A percentile compares a stretch with the other conserved stretches of the same genome.
Conservation (phyloP, 2,329 filamentous ascomycete species). For the Fusarium stilboides region DNA sequence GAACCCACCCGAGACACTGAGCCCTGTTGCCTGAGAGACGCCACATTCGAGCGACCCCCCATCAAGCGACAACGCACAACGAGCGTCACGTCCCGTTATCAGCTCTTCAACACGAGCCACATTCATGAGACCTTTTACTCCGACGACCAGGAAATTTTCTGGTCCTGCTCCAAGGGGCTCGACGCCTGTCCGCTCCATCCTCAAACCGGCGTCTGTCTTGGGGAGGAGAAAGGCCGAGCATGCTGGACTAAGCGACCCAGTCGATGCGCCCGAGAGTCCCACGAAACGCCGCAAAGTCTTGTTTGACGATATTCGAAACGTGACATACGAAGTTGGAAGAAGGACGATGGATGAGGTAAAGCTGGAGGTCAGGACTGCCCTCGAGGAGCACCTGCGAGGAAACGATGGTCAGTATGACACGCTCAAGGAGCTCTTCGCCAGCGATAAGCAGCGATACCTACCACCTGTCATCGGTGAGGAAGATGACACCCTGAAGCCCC, state of each 20-base stretch:
- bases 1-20: conserved; percentile 22
- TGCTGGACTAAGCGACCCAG: conserved; percentile 59
- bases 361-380: conserved; percentile 67
- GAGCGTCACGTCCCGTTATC: conserved; percentile 24
- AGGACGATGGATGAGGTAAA: conserved; percentile 70
- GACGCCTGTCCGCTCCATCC: conserved; percentile 68
- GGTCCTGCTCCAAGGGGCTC: conserved; percentile 54
- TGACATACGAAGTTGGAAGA: conserved; percentile 68
- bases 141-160: conserved; percentile 54
- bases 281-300: conserved; percentile 71
- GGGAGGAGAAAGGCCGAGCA: conserved; percentile 63
- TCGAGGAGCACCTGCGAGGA: conserved; percentile 70
- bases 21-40: conserved; percentile 50
- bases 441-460: conserved; percentile 62
- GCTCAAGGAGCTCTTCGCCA: conserved; percentile 72
- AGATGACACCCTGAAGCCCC: conserved; percentile 65
- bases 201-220: conserved; percentile 64
- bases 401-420: conserved; percentile 73
- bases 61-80: conserved; percentile 26
- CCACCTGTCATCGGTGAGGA: conserved; percentile 60
- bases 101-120: conserved; percentile 21
- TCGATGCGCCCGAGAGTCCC: conserved; percentile 60
- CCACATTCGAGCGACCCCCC: conserved; percentile 28
- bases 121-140: conserved; percentile 53
- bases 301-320: conserved; percentile 71